Conservation (phyloP, 2,329 filamentous ascomycete genomes). For the Microcera coccophila region DNA sequence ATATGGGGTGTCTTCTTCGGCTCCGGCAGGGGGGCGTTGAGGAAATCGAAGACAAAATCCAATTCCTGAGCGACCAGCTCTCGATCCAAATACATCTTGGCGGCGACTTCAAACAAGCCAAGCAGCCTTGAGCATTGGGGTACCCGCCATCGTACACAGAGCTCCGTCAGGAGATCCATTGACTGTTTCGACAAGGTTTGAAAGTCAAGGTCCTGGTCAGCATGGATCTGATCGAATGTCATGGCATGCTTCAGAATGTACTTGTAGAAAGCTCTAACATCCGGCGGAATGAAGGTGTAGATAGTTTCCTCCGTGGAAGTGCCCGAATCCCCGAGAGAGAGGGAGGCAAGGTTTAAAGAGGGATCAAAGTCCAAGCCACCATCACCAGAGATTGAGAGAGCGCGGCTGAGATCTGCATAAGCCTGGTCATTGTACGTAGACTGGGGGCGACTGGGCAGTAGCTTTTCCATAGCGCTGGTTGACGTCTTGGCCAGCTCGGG, state of each 20-base stretch:
- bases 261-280: slow-evolving; percentile 78
- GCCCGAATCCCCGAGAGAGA: slow-evolving; percentile 57
- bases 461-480: slow-evolving; percentile 54
- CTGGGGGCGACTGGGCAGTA: slow-evolving; percentile 49
- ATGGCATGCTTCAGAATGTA: slow-evolving; percentile 76
- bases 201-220: slow-evolving; percentile 46
- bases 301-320: slow-evolving; percentile 59
- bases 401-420: slow-evolving; percentile 51
- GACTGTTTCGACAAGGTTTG: slow-evolving; percentile 70
- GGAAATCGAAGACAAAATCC: slow-evolving; percentile 75
- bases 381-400: slow-evolving; percentile 46
- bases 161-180: slow-evolving; percentile 76
- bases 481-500: slow-evolving; percentile 80
- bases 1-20: slow-evolving; percentile 60
- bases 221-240: slow-evolving; percentile 58
- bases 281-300: slow-evolving; percentile 86
- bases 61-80: slow-evolving; percentile 78
- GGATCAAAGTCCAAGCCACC: slow-evolving; percentile 55
- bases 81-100: slow-evolving; percentile 79
- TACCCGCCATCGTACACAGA: slow-evolving; percentile 84
- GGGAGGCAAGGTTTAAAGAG: slow-evolving; percentile 61
- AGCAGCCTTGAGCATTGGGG: slow-evolving; percentile 77
- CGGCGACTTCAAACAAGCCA: slow-evolving; percentile 77
- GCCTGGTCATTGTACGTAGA: slow-evolving; percentile 50
- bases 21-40: slow-evolving; percentile 68